Conservation (phyloP, 352 stramenopile genomes). For the Pythium guiyangense region DNA sequence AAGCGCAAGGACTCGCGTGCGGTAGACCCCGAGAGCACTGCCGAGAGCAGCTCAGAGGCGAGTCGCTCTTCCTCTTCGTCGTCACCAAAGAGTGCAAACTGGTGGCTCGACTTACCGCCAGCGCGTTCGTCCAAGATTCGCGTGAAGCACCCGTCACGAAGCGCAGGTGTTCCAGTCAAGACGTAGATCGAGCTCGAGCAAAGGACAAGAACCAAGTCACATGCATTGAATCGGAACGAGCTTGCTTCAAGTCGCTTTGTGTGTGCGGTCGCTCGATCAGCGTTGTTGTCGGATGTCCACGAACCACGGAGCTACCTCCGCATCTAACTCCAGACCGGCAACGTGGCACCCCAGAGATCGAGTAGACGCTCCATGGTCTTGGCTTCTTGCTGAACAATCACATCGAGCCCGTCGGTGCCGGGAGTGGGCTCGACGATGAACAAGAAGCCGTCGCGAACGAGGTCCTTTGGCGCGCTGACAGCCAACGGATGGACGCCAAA, state of each 20-base stretch:
- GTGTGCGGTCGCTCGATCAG: too few species aligned
- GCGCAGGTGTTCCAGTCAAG: neutral
- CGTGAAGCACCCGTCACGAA: too few species aligned
- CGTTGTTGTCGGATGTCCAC: too few species aligned
- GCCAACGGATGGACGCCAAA: constrained; percentile 40
- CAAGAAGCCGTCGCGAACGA: constrained; percentile 36
- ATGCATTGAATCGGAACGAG: too few species aligned
- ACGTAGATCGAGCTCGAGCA: neutral
- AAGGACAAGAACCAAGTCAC: too few species aligned
- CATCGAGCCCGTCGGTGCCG: constrained; percentile 27
- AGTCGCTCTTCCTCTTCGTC: neutral
- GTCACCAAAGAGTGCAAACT: constrained; percentile 3
- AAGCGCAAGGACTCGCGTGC: neutral
- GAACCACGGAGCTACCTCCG: too few species aligned
- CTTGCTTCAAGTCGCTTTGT: too few species aligned
- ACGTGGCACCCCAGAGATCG: constrained; percentile 20
- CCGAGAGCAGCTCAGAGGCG: neutral
- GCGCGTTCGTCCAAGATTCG: neutral
- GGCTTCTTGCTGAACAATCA: constrained; percentile 38
- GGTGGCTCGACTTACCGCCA: constrained; percentile 10
- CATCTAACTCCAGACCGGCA: constrained; percentile 5
- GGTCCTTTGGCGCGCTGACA: constrained; percentile 23
- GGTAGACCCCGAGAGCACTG: neutral
- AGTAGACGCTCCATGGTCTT: constrained; percentile 31
- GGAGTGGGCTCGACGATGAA: constrained; percentile 45